Conservation (phyloP, 2,329 filamentous ascomycete genomes). For the Verticillium zaregamsianum region DNA sequence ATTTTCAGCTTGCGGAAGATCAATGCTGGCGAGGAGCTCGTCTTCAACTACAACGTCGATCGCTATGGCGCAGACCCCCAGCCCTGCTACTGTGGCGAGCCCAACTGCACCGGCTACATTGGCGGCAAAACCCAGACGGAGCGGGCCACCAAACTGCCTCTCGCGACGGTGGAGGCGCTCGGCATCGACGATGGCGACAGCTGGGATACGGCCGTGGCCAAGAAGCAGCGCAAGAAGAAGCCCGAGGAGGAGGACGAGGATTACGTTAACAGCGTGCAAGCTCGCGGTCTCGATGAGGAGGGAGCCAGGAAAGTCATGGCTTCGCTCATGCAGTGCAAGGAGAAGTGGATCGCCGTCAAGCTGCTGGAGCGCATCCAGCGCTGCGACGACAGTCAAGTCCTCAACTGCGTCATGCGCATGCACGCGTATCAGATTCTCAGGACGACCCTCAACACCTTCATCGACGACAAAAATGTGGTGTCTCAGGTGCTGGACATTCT, state of each 20-base stretch:
- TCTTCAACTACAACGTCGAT: conserved; percentile 99
- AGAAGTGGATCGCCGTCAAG: conserved; percentile 99
- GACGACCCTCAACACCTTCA: conserved; percentile 77
- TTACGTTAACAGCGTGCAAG: conserved; percentile 85
- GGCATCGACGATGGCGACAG: conserved; percentile 90
- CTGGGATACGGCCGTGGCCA: conserved; percentile 87
- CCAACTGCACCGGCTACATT: conserved; percentile 93
- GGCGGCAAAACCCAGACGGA: conserved; percentile 98
- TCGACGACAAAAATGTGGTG: conserved; percentile 84
- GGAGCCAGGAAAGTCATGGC: conserved; percentile 95
- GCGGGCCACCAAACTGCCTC: conserved; percentile 84
- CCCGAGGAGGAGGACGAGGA: conserved; percentile 88
- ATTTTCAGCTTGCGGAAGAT: conserved; percentile 90
- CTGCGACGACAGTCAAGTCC: conserved; percentile 80
- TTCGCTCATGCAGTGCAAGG: conserved; percentile 93
- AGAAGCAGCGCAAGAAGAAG: conserved; percentile 91
- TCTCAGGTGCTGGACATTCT: conserved; percentile 87
- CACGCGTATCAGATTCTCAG: conserved; percentile 96
- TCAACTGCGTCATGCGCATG: conserved; percentile 88
- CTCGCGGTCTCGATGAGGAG: conserved; percentile 72
- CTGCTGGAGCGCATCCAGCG: conserved; percentile 83
- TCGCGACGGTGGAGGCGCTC: conserved; percentile 87
- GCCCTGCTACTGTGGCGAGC: conserved; percentile 92
- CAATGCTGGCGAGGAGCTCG: conserved; percentile 85
- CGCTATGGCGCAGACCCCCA: conserved; percentile 95